A percentile compares a stretch with the other conserved stretches of the same genome.
phyloP scores from a whole-genome alignment of 2,329 filamentous ascomycete genomes.

The Aureobasidium namibiae region DNA sequence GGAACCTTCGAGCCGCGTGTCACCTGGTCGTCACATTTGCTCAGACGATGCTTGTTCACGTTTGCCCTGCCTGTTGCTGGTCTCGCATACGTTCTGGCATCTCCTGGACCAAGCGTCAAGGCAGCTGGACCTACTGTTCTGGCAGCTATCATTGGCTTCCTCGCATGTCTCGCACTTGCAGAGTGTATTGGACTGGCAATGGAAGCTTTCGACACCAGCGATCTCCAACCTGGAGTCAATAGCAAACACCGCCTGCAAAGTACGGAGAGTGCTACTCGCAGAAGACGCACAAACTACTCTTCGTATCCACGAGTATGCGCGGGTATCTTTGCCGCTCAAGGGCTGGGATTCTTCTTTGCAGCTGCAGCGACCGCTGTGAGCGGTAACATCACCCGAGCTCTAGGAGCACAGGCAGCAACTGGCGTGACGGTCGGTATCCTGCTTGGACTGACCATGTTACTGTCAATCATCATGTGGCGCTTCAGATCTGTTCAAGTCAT shows the following conservation, averaged over 20 bases:
- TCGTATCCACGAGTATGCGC: slow-evolving; percentile 66
- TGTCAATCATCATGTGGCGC: slow-evolving; percentile 55
- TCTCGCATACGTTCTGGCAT: slow-evolving; percentile 59
- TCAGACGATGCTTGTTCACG: slow-evolving; percentile 60
- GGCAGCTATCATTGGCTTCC: slow-evolving; percentile 58
- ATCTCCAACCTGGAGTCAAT: slow-evolving; percentile 64
- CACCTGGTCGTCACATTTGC: slow-evolving; percentile 63
- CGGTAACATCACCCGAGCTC: slow-evolving; percentile 55
- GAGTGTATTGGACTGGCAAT: slow-evolving; percentile 72
- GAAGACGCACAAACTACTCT: slow-evolving; percentile 61
- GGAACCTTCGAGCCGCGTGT: slow-evolving; percentile 58
- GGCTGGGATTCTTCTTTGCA: slow-evolving; percentile 60
- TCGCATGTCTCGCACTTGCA: slow-evolving; percentile 64
- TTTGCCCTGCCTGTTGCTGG: slow-evolving; percentile 58
- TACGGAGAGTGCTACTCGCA: slow-evolving; percentile 34
- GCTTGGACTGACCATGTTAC: slow-evolving; percentile 53
- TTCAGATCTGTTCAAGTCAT: slow-evolving; percentile 63
- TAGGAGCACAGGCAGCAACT: slow-evolving; percentile 61
- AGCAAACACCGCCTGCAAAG: slow-evolving; percentile 38
- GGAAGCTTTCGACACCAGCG: slow-evolving; percentile 75
- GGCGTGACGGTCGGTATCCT: slow-evolving; percentile 61
- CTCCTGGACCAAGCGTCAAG: slow-evolving; percentile 52
- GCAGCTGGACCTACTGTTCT: slow-evolving; percentile 59
- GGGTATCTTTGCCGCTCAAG: slow-evolving; percentile 63
- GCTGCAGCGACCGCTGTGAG: slow-evolving; percentile 61